Percentiles rank a stretch among this genome's conserved stretches.
Conservation (phyloP, 345 rosid genomes). For the Pugionium cornutum region DNA sequence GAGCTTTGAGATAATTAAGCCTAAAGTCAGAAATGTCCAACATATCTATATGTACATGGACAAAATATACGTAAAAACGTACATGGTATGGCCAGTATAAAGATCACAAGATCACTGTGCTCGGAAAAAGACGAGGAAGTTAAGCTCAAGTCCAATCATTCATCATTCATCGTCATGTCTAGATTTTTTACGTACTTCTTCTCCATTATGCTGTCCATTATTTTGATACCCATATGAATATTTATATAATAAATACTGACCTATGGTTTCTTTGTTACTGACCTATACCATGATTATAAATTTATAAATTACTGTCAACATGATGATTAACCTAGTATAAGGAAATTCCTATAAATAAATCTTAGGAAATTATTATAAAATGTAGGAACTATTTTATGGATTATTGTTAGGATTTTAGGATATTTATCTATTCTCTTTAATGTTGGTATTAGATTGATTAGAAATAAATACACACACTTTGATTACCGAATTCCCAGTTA, state of each 20-base stretch:
- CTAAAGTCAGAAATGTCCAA: conserved; percentile 19
- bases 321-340: background rate
- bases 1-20: conserved; percentile 17
- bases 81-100: background rate
- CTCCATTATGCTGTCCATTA: conserved; percentile 13
- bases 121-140: conserved; percentile 2
- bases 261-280: background rate
- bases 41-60: background rate
- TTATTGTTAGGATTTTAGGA: no score
- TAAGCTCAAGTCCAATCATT: conserved; percentile 24
- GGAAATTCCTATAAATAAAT: background rate
- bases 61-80: conserved; percentile 2
- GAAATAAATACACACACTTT: no score
- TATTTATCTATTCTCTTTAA: no score
- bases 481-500: no score
- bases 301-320: background rate
- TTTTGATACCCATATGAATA: conserved; percentile 17
- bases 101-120: conserved; percentile 22
- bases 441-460: no score
- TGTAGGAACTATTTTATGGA: conserved; percentile 1
- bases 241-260: background rate
- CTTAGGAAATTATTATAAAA: background rate
- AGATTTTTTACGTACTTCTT: conserved; percentile 9
- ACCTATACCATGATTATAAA: no score
- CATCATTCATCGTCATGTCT: conserved; percentile 24